Conservation (phyloP, 495 filamentous ascomycete species). For the Tuber indicum region DNA sequence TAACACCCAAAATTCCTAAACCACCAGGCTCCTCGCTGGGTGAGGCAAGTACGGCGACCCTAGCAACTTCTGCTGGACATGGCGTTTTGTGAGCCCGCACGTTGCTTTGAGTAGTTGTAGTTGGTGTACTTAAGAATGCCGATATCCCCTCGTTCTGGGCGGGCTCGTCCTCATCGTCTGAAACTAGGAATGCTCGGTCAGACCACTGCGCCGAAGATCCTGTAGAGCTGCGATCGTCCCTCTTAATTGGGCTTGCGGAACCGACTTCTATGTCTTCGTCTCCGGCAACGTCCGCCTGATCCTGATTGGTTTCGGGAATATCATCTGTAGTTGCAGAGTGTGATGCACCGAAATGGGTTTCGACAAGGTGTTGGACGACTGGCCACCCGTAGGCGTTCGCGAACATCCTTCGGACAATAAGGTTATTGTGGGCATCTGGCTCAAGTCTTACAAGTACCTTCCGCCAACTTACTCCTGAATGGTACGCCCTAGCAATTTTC, state of each 20-base stretch:
- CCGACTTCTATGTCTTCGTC: neutral
- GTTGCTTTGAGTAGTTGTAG: neutral
- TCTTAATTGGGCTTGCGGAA: conserved; percentile 7
- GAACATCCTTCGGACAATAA: conserved; percentile 90
- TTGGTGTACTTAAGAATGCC: neutral
- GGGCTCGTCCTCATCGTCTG: conserved; percentile 28
- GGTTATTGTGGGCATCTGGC: conserved; percentile 97
- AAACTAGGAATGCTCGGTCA: conserved; percentile 28
- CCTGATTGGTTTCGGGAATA: conserved; percentile 16
- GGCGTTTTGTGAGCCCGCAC: neutral
- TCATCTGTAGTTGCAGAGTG: conserved; percentile 24
- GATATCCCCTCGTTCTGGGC: neutral
- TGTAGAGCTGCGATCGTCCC: conserved; percentile 15
- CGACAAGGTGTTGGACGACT: conserved; percentile 84
- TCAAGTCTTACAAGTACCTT: conserved; percentile 94
- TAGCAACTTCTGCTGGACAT: neutral
- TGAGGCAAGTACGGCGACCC: neutral
- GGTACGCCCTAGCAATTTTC: conserved; percentile 94
- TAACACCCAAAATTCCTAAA: neutral
- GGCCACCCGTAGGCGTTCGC: conserved; percentile 98
- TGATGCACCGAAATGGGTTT: conserved; percentile 75
- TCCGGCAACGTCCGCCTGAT: conserved; percentile 22
- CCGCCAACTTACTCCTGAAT: conserved; percentile 81
- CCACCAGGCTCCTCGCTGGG: neutral
- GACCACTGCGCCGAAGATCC: conserved; percentile 29